These are phyloP conservation scores for Populus hybrid DNA, from an alignment of 441 rosid species.

Conservation along the genomic window DNA sequence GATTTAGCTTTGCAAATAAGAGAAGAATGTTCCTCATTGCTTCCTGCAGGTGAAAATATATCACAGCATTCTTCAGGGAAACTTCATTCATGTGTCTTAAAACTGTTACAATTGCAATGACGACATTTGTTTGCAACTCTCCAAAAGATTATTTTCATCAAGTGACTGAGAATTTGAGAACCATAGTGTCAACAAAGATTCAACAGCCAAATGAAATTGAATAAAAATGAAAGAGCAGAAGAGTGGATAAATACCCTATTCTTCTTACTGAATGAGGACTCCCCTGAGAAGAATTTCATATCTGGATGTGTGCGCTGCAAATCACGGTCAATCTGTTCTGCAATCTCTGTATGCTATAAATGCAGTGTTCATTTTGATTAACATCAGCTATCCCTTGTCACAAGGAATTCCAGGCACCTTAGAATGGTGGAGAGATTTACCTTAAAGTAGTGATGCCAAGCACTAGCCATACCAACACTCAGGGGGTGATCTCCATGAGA, in stretches of 20 bases:
- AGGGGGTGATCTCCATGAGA: conserved; percentile 79
- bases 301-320: conserved; percentile 66
- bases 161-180: neutral
- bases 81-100: neutral
- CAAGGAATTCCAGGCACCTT: conserved; percentile 10
- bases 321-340: conserved; percentile 71
- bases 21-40: conserved; percentile 69
- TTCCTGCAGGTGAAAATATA: conserved; percentile 35
- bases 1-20: conserved; percentile 67
- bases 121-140: neutral
- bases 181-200: neutral
- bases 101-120: neutral
- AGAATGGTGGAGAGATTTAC: conserved; percentile 27
- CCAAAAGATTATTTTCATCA: neutral
- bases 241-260: conserved; percentile 36
- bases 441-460: conserved; percentile 66
- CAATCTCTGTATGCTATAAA: conserved; percentile 59
- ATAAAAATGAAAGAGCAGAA: neutral
- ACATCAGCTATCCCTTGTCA: conserved; percentile 10
- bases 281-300: conserved; percentile 66
- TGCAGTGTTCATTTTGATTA: conserved; percentile 16
- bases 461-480: conserved; percentile 55
- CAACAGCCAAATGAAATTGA: neutral
- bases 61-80: conserved; percentile 7
- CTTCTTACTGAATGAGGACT: conserved; percentile 49